Percentiles rank a stretch among this genome's conserved stretches.
These are phyloP conservation scores for Sarcodon aspratus DNA, from an alignment of 768 basidiomycete species.

Conservation along the genomic window DNA sequence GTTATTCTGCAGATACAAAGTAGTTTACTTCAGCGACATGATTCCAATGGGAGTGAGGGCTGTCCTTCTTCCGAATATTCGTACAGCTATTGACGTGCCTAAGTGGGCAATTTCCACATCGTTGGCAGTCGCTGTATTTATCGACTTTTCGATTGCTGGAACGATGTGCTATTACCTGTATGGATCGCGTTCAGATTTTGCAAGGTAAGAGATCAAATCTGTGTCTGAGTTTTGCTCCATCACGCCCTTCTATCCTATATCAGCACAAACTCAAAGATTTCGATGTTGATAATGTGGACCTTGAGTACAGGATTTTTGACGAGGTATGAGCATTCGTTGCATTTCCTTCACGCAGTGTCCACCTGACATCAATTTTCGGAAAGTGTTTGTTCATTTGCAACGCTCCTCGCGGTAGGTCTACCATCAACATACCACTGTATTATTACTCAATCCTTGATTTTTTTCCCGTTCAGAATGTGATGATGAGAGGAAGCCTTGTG, in stretches of 20 bases:
- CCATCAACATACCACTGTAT: too few species aligned
- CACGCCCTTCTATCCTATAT: not conserved
- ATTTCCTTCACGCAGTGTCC: not conserved
- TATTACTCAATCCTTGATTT: not conserved
- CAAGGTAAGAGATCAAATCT: not conserved
- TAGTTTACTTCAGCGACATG: too few species aligned
- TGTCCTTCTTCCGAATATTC: too few species aligned
- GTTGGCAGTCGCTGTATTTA: not conserved
- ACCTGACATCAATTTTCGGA: not conserved
- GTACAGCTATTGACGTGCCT: too few species aligned
- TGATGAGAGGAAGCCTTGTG: conserved; percentile 8
- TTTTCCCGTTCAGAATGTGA: conserved; percentile 6
- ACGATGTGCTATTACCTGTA: not conserved
- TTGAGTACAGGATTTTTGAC: not conserved
- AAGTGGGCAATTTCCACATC: not conserved
- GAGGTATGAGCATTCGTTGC: not conserved
- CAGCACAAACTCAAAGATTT: not conserved
- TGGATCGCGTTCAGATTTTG: not conserved
- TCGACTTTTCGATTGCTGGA: not conserved
- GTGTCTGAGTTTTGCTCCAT: not conserved
- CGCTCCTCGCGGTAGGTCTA: not conserved
- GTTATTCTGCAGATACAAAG: too few species aligned
- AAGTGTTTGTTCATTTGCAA: not conserved
- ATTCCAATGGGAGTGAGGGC: too few species aligned
- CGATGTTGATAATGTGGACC: not conserved